Base-by-base conservation (phyloP, 176 grass and related monocot species). In the Carex cristatella region DNA sequence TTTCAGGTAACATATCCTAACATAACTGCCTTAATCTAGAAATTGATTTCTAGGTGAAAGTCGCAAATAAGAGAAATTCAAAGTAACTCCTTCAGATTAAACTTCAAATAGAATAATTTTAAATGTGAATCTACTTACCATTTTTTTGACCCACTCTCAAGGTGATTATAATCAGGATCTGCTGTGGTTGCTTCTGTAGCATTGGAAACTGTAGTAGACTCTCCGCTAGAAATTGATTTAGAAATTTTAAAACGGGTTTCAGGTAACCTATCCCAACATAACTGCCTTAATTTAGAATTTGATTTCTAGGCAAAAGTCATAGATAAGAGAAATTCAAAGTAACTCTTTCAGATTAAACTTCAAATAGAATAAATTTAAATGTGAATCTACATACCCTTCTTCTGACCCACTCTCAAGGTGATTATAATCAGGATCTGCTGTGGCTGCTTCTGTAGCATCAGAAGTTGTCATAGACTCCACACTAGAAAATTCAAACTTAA, bases 101-200 rank as follows among this genome's bases (percentile, higher is more conserved):
- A 81, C 19, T 81, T 48, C 64, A 16, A 62, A 55, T 3, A 31
- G 79, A 81, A 62, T 65, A 64, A 81, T 28, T 23, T 13, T 12
- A 28, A 30, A 62, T 81, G 19, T 11, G 15, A 62, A 61, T 81
- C 37, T 42, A 81, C 55, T 68, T 31, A 55, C 80, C 80, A 15
- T 66, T 63, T 13, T 67, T 68, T 68, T 67, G 64, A 83, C 14
- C 44, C 44, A 54, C 16, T 48, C 14, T 51, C 19, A 48, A 64
- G 59, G 19, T 19, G 80, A 42, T 65, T 82, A 61, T 44, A 82
- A 82, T 66, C 80, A 83, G 61, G 40, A 83, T 83, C 42, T 67
- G 38, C 37, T 14, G 46, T 63, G 58, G 37, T 35, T 65, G 79
- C 59, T 82, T 82, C 71, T 30, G 19, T 75, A 75, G 53, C 19